A percentile compares a stretch with the other conserved stretches of the same genome.
phyloP scores from a whole-genome alignment of 352 stramenopile genomes.

The Globisporangium megalacanthum region DNA sequence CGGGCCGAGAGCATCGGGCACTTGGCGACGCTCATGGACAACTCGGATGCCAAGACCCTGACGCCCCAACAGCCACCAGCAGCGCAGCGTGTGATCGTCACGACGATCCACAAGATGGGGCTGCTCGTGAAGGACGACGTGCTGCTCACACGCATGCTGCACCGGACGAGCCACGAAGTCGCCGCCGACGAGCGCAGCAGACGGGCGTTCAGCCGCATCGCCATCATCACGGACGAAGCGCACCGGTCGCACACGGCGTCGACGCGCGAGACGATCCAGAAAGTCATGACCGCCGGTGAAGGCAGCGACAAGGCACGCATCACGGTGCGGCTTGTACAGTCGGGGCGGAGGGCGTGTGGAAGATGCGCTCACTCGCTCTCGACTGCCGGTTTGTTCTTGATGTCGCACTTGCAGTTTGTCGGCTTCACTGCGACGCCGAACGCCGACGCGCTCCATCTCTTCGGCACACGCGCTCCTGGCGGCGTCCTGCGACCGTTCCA shows the following conservation, averaged over 20 bases:
- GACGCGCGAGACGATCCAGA: constrained; percentile 62
- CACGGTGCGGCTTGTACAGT: constrained; percentile 18
- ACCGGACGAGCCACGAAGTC: constrained; percentile 22
- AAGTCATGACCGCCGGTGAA: constrained; percentile 50
- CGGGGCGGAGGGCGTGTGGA: background rate
- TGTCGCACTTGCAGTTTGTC: constrained; percentile 46
- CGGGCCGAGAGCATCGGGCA: constrained; percentile 72
- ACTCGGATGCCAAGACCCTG: constrained; percentile 7
- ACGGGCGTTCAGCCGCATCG: constrained; percentile 43
- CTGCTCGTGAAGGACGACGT: constrained; percentile 66
- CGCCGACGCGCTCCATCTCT: constrained; percentile 55
- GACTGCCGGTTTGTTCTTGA: background rate
- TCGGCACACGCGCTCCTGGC: constrained; percentile 28
- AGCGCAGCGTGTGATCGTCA: constrained; percentile 66
- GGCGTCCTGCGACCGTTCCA: constrained; percentile 43
- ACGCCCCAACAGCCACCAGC: background rate
- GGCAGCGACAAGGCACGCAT: constrained; percentile 25
- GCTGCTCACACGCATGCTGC: constrained; percentile 55
- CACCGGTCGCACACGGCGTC: constrained; percentile 71
- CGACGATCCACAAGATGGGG: constrained; percentile 77
- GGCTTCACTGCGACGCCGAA: constrained; percentile 81
- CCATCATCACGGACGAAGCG: constrained; percentile 81
- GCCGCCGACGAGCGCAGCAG: background rate
- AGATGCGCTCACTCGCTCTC: background rate
- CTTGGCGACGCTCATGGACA: constrained; percentile 43